These are phyloP conservation scores for Suillus placidus DNA, from an alignment of 768 basidiomycete species.

Conservation along the genomic window DNA sequence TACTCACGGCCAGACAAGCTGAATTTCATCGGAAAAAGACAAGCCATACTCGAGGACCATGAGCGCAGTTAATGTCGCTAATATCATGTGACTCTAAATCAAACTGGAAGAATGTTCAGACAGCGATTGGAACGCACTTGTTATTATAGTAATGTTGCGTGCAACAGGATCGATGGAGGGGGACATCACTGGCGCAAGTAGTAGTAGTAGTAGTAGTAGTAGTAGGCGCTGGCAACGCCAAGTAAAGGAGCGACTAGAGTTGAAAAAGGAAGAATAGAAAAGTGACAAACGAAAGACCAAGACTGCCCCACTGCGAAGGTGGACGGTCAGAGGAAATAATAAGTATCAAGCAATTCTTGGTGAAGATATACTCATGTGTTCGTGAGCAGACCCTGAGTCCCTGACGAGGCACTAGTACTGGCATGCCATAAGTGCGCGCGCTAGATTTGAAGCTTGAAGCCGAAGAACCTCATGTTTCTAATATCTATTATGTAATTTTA, in stretches of 20 bases:
- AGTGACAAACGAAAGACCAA: background rate
- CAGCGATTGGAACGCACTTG: background rate
- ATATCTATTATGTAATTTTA: too few relatives aligned
- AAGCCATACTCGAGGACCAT: slow-evolving; percentile 23
- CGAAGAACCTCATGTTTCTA: background rate
- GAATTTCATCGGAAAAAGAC: slow-evolving; percentile 19
- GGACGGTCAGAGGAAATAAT: background rate
- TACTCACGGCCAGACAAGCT: slow-evolving; percentile 27
- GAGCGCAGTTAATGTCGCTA: slow-evolving; percentile 12
- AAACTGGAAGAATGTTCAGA: background rate
- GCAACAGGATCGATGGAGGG: background rate
- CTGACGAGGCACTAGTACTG: background rate
- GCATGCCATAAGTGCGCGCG: background rate
- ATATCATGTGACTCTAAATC: background rate
- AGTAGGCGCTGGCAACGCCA: background rate
- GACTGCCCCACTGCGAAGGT: background rate
- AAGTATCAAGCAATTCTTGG: background rate
- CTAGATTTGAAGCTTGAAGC: background rate
- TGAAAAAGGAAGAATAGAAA: background rate
- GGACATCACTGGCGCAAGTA: background rate
- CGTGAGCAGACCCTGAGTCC: background rate
- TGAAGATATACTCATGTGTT: background rate
- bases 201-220: too few relatives aligned
- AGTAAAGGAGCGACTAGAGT: slow-evolving; percentile 6
- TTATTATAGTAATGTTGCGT: background rate